Percentiles rank a stretch among this genome's conserved stretches.
phyloP scores from a whole-genome alignment of 805 yeast species.

The Tetrapisispora phaffii region DNA sequence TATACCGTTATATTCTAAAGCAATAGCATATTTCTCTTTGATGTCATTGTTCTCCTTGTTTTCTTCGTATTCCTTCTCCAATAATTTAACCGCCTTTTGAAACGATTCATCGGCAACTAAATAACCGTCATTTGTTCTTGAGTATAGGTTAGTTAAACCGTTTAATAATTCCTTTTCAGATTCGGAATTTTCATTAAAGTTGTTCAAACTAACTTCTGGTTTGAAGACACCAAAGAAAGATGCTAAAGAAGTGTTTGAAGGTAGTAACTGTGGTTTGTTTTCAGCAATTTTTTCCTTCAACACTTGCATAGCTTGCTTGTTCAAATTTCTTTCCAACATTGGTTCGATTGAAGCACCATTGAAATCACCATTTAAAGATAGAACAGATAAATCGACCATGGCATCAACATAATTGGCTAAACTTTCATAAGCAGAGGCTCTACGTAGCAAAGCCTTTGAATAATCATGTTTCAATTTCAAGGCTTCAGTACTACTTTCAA shows the following conservation, averaged over 20 bases:
- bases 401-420: slow-evolving; percentile 73
- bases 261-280: slow-evolving; percentile 37
- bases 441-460: slow-evolving; percentile 81
- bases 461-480: slow-evolving; percentile 80
- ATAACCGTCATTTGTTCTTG: slow-evolving; percentile 34
- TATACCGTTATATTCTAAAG: slow-evolving; percentile 76
- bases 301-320: slow-evolving; percentile 64
- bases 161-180: slow-evolving; percentile 57
- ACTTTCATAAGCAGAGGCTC: slow-evolving; percentile 86
- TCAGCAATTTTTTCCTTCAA: slow-evolving; percentile 50
- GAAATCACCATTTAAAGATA: slow-evolving; percentile 77
- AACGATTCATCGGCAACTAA: slow-evolving; percentile 33
- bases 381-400: slow-evolving; percentile 82
- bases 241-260: slow-evolving; percentile 73
- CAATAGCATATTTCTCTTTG: slow-evolving; percentile 47
- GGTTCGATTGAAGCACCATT: slow-evolving; percentile 67
- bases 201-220: slow-evolving; percentile 40
- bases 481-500: slow-evolving; percentile 82
- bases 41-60: slow-evolving; percentile 18
- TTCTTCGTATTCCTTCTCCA: slow-evolving; percentile 22
- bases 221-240: slow-evolving; percentile 85
- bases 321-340: slow-evolving; percentile 78
- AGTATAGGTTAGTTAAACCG: slow-evolving; percentile 49
- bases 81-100: slow-evolving; percentile 48
- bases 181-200: slow-evolving; percentile 42